A percentile compares a stretch with the other conserved stretches of the same genome.
Evolutionary conservation across 257 asterid genomes (phyloP).

Genomic region (Gentiana macrophylla): DNA sequence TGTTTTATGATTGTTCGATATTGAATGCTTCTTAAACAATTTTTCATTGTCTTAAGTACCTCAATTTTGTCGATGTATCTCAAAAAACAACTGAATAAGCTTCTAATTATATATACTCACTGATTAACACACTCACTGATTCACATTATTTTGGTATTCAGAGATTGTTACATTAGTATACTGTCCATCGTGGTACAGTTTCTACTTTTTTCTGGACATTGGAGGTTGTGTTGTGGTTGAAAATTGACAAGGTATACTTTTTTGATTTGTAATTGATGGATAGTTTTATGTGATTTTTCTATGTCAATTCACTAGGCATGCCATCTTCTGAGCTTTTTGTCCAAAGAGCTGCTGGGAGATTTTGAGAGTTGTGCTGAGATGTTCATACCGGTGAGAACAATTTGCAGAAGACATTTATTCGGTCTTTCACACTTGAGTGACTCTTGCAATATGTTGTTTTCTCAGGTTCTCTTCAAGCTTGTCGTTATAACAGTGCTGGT

Average conservation of each 20-base stretch:
- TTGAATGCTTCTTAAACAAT: too few species aligned
- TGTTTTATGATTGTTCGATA: too few species aligned
- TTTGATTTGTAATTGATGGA: not conserved
- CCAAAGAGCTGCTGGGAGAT: conserved; percentile 96
- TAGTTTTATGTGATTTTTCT: conserved; percentile 8
- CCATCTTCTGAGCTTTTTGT: conserved; percentile 68
- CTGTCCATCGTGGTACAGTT: too few species aligned
- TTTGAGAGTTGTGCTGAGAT: conserved; percentile 94
- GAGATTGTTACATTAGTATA: too few species aligned
- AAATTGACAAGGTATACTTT: not conserved
- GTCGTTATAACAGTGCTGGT: conserved; percentile 98
- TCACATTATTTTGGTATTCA: too few species aligned
- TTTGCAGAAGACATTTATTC: conserved; percentile 9
- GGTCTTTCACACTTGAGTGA: conserved; percentile 12
- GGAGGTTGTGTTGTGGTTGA: not conserved
- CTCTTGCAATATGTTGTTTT: conserved; percentile 28
- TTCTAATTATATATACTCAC: too few species aligned
- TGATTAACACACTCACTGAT: too few species aligned
- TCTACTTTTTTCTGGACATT: too few species aligned
- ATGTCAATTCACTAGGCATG: conserved; percentile 48
- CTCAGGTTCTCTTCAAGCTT: conserved; percentile 99
- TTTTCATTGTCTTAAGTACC: too few species aligned
- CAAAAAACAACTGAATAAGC: too few species aligned
- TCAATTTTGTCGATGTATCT: too few species aligned
- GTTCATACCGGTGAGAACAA: conserved; percentile 85